Evolutionary conservation across 768 basidiomycete species (phyloP), one percentile per base, ranked within the genome.

Genomic region (Plicaturopsis crispa): DNA sequence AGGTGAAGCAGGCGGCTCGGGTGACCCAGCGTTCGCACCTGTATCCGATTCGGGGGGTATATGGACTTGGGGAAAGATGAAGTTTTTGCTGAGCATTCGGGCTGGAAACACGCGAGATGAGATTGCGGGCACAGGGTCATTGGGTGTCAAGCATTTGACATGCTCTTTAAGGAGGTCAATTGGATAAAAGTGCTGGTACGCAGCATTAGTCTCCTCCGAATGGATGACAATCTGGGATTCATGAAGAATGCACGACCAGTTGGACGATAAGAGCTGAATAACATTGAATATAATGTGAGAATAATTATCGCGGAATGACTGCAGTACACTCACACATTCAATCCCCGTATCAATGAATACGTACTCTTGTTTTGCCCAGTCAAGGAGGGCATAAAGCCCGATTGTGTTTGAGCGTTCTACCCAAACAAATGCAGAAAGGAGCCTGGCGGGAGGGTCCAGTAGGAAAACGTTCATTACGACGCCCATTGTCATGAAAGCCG

Each of bases 391-490:
- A 49, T 78, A 84, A 5, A 85, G 54, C 8, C 75, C 81, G 39
- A 73, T 70, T 13, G 69, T 71, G 42, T 73, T 74, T 6, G 69
- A 57, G 14, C 59, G 62, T 13, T 75, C 62, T 4, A 78, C 65
- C 75, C 77, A 84, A n/a, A 84, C 72, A 44, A 84, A 84, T 4
- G 79, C 81, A 7, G 77, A 76, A 31, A 84, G 51, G 14, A 84
- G 57, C 30, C 77, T 62, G 32, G 67, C 65, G 4, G 70, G 64
- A 0, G 81, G 80, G 48, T 84, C 82, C 20, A 85, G 67, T 17
- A 85, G 63, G 50, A 84, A 85, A 18, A 85, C 75, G 46, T 84
- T 84, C 80, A 84, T 83, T 10, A 84, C 81, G 10, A 78, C 72
- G 3, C 82, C 82, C 0, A 67, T 65, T 0, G 77, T 81, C 45